Percentiles rank a stretch among this genome's conserved stretches.
Conservation (phyloP, 2,329 filamentous ascomycete genomes). For the Myriosclerotinia curreyana region DNA sequence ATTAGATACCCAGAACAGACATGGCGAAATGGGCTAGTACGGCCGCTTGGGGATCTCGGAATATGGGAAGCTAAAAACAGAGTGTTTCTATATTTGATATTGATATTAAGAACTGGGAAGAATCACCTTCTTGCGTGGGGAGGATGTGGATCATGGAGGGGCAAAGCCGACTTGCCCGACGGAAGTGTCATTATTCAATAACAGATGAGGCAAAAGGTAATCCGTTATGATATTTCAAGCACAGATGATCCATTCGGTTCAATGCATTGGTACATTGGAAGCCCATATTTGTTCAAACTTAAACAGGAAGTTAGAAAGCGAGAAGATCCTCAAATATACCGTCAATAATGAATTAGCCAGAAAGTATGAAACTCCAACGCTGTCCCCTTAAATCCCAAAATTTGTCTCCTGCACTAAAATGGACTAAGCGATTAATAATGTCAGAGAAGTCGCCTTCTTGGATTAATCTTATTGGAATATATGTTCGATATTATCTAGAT, state of each 20-base stretch:
- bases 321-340: background rate
- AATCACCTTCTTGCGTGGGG: constrained; percentile 2
- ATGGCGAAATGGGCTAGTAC: background rate
- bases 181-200: constrained; percentile 5
- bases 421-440: too few relatives aligned
- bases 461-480: too few relatives aligned
- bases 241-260: constrained; percentile 13
- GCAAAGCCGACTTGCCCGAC: background rate
- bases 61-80: constrained; percentile 11
- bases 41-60: constrained; percentile 20
- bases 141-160: constrained; percentile 8
- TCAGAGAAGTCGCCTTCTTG: too few relatives aligned
- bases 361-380: too few relatives aligned
- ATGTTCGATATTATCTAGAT: too few relatives aligned
- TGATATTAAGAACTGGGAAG: constrained; percentile 1
- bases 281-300: background rate
- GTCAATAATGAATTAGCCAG: background rate
- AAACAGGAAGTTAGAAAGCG: background rate
- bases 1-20: background rate
- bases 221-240: constrained; percentile 15
- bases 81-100: constrained; percentile 16
- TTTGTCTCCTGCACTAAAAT: too few relatives aligned
- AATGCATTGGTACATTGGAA: background rate
- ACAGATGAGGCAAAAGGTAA: background rate
- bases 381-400: too few relatives aligned